A percentile compares a stretch with the other conserved stretches of the same genome.
phyloP scores from a whole-genome alignment of 2,329 filamentous ascomycete genomes.

The Sporothrix dimorphospora region DNA sequence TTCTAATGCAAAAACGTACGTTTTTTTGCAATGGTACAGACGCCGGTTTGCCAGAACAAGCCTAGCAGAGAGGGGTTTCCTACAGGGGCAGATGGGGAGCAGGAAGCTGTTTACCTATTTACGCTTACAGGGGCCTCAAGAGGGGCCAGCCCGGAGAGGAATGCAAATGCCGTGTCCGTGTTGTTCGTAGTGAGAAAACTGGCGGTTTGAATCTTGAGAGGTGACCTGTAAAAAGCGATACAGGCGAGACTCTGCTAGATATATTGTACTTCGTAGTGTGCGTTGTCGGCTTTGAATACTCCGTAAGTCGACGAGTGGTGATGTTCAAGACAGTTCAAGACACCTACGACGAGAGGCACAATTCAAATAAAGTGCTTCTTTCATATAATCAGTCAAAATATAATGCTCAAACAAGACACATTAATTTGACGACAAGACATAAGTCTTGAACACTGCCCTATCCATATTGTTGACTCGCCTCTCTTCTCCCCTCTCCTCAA shows the following conservation, averaged over 20 bases:
- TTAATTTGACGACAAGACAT: background rate
- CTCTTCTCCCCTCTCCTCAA: too few species aligned
- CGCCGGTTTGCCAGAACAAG: constrained; percentile 7
- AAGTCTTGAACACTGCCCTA: constrained; percentile 4
- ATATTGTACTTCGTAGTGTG: background rate
- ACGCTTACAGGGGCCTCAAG: background rate
- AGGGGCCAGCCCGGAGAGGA: background rate
- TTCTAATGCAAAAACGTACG: constrained; percentile 13
- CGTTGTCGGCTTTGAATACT: background rate
- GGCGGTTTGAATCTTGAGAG: background rate
- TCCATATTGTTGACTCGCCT: constrained; percentile 4
- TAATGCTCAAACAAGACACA: background rate
- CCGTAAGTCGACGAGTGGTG: too few species aligned
- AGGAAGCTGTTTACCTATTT: too few species aligned
- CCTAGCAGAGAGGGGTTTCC: constrained; percentile 18
- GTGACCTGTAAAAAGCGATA: background rate
- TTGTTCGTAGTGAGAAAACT: background rate
- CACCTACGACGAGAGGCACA: too few species aligned
- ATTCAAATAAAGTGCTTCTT: too few species aligned
- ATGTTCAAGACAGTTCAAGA: too few species aligned
- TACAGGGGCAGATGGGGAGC: too few species aligned
- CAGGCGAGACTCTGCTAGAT: background rate
- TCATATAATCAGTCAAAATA: too few species aligned
- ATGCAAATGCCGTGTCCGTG: constrained; percentile 1
- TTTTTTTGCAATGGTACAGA: constrained; percentile 4